A percentile compares a stretch with the other conserved stretches of the same genome.
These are phyloP conservation scores for Fraxinus latifolia DNA, from an alignment of 305 asterid genomes.

Conservation along the genomic window DNA sequence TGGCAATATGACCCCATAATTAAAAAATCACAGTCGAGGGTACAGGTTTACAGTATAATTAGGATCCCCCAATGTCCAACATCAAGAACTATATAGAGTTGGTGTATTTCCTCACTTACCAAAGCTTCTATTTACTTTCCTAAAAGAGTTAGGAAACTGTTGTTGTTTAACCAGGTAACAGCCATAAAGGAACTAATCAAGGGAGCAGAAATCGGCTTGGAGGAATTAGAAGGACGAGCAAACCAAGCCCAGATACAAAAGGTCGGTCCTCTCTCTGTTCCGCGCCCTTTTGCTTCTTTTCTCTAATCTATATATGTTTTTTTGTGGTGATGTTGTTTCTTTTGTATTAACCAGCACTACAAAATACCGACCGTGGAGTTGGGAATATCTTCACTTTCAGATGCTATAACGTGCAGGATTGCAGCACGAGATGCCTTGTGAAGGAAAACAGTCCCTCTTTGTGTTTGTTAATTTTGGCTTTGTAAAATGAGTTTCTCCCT, in stretches of 20 bases:
- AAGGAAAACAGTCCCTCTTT: constrained; percentile 21
- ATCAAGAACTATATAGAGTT: background rate
- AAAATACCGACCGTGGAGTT: constrained; percentile 68
- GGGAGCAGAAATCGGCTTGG: constrained; percentile 66
- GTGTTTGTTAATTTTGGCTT: constrained; percentile 14
- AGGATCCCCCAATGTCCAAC: background rate
- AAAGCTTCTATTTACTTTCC: background rate
- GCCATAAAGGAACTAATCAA: constrained; percentile 55
- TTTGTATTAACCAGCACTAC: constrained; percentile 50
- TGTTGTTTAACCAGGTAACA: constrained; percentile 33
- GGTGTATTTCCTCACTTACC: background rate
- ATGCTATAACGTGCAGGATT: constrained; percentile 75
- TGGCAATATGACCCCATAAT: background rate
- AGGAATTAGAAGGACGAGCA: constrained; percentile 64
- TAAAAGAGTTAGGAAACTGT: too few species aligned
- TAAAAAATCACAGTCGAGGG: background rate
- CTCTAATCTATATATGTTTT: background rate
- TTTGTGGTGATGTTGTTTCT: constrained; percentile 15
- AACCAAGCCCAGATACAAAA: constrained; percentile 72
- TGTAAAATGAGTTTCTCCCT: background rate
- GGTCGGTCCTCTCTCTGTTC: constrained; percentile 32
- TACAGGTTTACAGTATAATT: background rate
- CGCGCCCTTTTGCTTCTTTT: background rate
- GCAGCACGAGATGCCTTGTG: constrained; percentile 85
- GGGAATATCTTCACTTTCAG: constrained; percentile 72